Percentiles rank a stretch among this genome's conserved stretches.
Evolutionary conservation across 192 early-diverging fungal genomes (phyloP).

Genomic region (Backusella tuberculispora): DNA sequence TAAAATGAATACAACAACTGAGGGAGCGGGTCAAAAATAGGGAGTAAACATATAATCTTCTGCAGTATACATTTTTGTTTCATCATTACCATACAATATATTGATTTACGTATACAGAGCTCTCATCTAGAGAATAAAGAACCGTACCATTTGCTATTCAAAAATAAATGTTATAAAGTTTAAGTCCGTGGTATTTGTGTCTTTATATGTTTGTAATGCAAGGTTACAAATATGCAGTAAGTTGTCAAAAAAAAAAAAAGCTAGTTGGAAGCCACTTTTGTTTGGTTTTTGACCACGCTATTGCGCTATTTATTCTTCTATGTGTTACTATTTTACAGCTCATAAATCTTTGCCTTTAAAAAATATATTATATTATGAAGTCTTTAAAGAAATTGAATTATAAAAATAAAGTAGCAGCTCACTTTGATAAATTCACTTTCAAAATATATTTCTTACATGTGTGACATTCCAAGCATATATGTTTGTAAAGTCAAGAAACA

Average conservation of each 20-base stretch:
- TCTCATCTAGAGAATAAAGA: too few species aligned
- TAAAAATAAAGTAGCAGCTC: neutral
- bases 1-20: too few species aligned
- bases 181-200: neutral
- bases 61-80: too few species aligned
- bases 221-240: neutral
- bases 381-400: neutral
- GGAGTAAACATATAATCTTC: too few species aligned
- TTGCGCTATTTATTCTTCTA: neutral
- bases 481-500: neutral
- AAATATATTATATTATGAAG: neutral
- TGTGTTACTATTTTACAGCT: neutral
- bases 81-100: too few species aligned
- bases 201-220: neutral
- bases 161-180: neutral
- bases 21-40: too few species aligned
- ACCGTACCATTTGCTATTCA: too few species aligned
- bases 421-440: neutral
- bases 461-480: neutral
- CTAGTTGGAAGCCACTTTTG: slow-evolving; percentile 3
- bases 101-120: too few species aligned
- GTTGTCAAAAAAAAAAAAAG: slow-evolving; percentile 2
- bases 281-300: slow-evolving; percentile 3
- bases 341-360: neutral
- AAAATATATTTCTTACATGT: neutral